Percentiles rank a stretch among this genome's conserved stretches.
Evolutionary conservation across 768 basidiomycete genomes (phyloP).

Genomic region (Favolaschia claudopus): DNA sequence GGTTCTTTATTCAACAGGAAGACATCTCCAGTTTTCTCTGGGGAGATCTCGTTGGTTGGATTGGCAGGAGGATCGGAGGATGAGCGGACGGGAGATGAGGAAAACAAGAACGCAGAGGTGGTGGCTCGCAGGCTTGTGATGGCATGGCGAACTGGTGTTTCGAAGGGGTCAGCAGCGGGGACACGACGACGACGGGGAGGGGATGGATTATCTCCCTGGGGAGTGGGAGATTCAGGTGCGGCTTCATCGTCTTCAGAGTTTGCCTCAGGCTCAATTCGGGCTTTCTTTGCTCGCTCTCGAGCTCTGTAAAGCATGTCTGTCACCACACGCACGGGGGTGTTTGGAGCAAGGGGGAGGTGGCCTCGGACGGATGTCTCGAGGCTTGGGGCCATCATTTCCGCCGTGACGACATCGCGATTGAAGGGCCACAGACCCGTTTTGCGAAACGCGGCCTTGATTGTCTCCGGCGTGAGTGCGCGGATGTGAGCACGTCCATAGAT

Average conservation of each 20-base stretch:
- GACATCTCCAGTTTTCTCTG: background rate
- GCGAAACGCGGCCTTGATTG: conserved; percentile 39
- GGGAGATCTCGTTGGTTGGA: background rate
- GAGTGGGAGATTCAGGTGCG: background rate
- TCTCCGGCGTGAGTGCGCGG: conserved; percentile 32
- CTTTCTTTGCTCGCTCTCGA: background rate
- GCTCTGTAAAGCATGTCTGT: conserved; percentile 14
- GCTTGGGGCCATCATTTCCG: conserved; percentile 40
- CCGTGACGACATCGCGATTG: conserved; percentile 35
- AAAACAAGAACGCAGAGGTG: background rate
- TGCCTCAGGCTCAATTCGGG: background rate
- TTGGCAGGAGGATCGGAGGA: background rate
- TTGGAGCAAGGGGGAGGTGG: conserved; percentile 29
- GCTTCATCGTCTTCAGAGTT: background rate
- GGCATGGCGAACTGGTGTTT: background rate
- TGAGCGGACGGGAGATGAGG: background rate
- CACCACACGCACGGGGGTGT: conserved; percentile 29
- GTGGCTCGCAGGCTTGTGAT: background rate
- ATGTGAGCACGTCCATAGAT: conserved; percentile 34
- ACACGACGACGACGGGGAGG: background rate
- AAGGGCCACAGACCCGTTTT: conserved; percentile 44
- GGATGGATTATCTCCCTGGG: background rate
- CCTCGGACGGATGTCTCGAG: conserved; percentile 13
- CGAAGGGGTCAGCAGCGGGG: background rate
- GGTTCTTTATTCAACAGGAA: background rate